Percentiles rank a stretch among this genome's conserved stretches.
phyloP scores from a whole-genome alignment of 2,329 filamentous ascomycete species.

The Arthrobotrys sphaeroides region DNA sequence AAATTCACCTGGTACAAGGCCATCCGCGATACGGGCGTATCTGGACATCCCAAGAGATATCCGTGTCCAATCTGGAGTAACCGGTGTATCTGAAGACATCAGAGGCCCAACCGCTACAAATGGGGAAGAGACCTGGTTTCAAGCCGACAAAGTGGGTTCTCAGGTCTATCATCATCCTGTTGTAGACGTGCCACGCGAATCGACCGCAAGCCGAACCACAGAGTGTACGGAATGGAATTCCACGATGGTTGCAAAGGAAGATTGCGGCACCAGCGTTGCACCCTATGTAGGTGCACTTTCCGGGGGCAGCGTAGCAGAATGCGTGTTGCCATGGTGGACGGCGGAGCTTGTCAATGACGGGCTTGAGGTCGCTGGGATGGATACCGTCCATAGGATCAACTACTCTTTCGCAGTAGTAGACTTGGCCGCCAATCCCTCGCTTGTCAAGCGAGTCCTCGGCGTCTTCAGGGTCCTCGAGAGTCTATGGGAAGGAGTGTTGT shows the following conservation, averaged over 20 bases:
- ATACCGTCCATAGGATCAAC: not conserved
- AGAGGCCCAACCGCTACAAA: not conserved
- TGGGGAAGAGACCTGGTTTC: not conserved
- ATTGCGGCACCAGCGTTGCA: slow-evolving; percentile 8
- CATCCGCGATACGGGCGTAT: not conserved
- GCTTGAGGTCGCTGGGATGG: slow-evolving; percentile 7
- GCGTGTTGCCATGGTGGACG: slow-evolving; percentile 12
- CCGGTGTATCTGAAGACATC: not conserved
- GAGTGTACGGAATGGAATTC: not conserved
- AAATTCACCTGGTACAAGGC: not conserved
- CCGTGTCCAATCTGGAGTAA: not conserved
- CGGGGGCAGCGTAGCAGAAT: slow-evolving; percentile 21
- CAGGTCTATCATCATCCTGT: slow-evolving; percentile 17
- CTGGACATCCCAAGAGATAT: slow-evolving; percentile 15
- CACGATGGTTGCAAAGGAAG: slow-evolving; percentile 3
- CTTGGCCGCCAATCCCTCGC: not conserved
- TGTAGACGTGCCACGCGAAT: not conserved
- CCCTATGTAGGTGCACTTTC: not conserved
- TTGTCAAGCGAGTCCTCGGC: not conserved
- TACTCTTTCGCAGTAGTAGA: slow-evolving; percentile 23
- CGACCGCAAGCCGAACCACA: slow-evolving; percentile 29
- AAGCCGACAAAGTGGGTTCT: not conserved
- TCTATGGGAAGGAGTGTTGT: not conserved
- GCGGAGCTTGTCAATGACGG: slow-evolving; percentile 1
- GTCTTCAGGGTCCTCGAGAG: not conserved